Conservation (phyloP, 2,329 filamentous ascomycete genomes). For the Sporothrix protearum region DNA sequence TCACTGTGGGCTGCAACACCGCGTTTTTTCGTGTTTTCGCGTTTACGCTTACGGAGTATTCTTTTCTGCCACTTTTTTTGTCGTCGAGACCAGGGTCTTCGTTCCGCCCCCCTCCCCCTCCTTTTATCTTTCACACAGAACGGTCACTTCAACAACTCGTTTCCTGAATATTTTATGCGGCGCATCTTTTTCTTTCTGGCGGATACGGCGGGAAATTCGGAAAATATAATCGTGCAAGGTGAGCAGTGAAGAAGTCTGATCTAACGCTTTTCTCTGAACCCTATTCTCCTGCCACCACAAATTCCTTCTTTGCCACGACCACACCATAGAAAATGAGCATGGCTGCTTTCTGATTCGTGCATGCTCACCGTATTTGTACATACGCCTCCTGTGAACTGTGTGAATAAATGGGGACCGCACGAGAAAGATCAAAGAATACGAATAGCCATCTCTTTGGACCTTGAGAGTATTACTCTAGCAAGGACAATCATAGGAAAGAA, state of each 20-base stretch:
- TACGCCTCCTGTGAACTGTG: background rate
- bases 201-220: slow-evolving; percentile 8
- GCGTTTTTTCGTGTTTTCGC: slow-evolving; percentile 19
- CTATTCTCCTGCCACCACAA: background rate
- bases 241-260: background rate
- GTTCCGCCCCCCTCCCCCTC: background rate
- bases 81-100: background rate
- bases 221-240: background rate
- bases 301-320: background rate
- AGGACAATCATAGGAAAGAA: background rate
- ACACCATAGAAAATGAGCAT: background rate
- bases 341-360: background rate
- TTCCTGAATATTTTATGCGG: background rate
- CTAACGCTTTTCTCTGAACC: background rate
- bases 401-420: background rate
- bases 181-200: slow-evolving; percentile 3
- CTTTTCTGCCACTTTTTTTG: background rate
- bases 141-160: no score
- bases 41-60: no score
- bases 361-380: no score
- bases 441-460: background rate
- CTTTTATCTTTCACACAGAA: background rate
- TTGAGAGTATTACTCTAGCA: slow-evolving; percentile 3
- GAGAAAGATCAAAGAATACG: background rate
- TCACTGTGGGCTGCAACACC: background rate